Evolutionary conservation across 441 rosid genomes (phyloP).

Genomic region (Adansonia madagascariensis): DNA sequence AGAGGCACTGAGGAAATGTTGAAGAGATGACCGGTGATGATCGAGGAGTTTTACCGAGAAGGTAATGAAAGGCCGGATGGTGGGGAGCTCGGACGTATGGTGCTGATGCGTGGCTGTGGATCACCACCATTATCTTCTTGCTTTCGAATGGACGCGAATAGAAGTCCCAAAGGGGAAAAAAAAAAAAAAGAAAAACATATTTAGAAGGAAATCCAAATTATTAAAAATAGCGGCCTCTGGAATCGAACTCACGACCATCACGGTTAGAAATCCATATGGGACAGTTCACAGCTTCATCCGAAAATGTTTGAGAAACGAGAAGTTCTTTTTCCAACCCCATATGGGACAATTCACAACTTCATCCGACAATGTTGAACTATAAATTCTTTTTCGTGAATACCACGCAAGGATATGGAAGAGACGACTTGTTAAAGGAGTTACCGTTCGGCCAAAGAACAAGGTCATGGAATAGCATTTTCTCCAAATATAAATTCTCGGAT

Average conservation of each 20-base stretch:
- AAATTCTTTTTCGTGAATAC: conserved; percentile 49
- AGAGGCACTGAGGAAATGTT: background rate
- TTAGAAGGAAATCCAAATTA: background rate
- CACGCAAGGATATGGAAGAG: conserved; percentile 60
- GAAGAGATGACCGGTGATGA: background rate
- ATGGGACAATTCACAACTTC: background rate
- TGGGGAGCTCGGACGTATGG: background rate
- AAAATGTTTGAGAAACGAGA: no score
- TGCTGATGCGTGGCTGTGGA: background rate
- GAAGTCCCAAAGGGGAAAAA: background rate
- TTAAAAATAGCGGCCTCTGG: background rate
- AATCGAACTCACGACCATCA: no score
- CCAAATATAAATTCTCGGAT: background rate
- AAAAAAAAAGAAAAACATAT: no score
- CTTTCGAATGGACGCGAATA: background rate
- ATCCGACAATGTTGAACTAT: conserved; percentile 21
- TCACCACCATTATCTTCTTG: conserved; percentile 3
- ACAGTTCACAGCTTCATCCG: no score
- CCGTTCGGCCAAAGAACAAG: conserved; percentile 50
- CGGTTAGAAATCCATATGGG: no score
- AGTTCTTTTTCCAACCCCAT: no score
- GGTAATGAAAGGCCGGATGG: background rate
- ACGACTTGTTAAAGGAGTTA: conserved; percentile 60
- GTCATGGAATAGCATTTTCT: background rate
- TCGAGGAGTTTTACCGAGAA: background rate